Evolutionary conservation across 768 basidiomycete species (phyloP), one percentile per base, ranked within the genome.

Genomic region (Russula dissimulans): DNA sequence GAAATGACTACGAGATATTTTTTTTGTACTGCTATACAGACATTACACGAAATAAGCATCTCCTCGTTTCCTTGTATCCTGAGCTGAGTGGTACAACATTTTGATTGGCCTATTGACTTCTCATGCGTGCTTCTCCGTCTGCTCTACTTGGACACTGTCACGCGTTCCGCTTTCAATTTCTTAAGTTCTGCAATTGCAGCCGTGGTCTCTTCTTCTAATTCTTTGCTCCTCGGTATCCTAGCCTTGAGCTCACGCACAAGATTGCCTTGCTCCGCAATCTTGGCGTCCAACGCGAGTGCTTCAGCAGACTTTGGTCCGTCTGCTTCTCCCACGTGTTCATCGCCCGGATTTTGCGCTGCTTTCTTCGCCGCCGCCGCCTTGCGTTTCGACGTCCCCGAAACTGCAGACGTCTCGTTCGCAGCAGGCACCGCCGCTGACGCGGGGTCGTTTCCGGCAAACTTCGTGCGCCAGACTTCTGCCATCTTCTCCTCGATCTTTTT

Each of bases 401-500:
- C 78, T 26, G 78, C 78, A 26, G 75, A 70, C 17, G 73, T 74
- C 58, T 75, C 77, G 29, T 75, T 71, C 3, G 68, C 55, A 75
- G 70, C 72, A 43, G 70, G 72, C 11, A 70, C 70, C 48, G 68
- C 1, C 22, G 22, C 75, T 67, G 57, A 71, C 65, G 55, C 76
- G 56, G 69, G 74, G 65, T 76, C 79, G 69, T 36, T 73, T 2
- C 95, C 95, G 3, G 87, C 87, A 67, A 94, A 99, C 71, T 83
- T 83, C 49, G 72, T 72, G 66, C 86, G 80, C 87, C 89, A 98
- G 6, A 81, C 79, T 34, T 92, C 87, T 29, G 85, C 86, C 86
- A 86, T 87, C 69, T 82, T 86, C 68, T 95, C 91, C 60, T 97
- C 92, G 61, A 99, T 97, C 71, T 84, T 87, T 75, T 87, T 91